Evolutionary conservation across 257 asterid genomes (phyloP).

Genomic region (Nicotiana obtusifolia): DNA sequence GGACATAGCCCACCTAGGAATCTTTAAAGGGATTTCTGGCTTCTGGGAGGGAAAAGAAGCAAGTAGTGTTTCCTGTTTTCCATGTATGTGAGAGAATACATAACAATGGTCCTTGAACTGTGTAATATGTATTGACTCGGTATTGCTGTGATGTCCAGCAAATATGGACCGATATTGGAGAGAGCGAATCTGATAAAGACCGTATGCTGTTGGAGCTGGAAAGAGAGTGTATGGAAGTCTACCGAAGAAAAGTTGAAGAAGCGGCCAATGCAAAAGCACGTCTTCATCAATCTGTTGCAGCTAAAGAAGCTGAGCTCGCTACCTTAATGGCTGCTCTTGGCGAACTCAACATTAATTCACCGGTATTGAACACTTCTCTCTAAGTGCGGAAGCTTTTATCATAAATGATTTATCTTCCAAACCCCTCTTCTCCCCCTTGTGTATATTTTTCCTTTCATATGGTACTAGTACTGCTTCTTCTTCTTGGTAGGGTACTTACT

Average conservation of each 20-base stretch:
- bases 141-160: slow-evolving; percentile 43
- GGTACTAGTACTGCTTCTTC: slow-evolving; percentile 1
- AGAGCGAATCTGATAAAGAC: slow-evolving; percentile 69
- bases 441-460: background rate
- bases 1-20: background rate
- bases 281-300: slow-evolving; percentile 77
- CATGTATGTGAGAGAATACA: background rate
- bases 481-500: background rate
- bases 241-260: slow-evolving; percentile 80
- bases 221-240: slow-evolving; percentile 77
- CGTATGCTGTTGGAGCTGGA: slow-evolving; percentile 82
- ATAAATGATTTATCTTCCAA: background rate
- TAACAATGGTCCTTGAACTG: background rate
- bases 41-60: background rate
- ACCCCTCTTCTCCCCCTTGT: background rate
- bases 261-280: slow-evolving; percentile 69
- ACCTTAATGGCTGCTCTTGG: slow-evolving; percentile 90
- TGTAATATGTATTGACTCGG: background rate
- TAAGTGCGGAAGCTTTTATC: background rate
- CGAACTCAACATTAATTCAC: slow-evolving; percentile 46
- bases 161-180: slow-evolving; percentile 92
- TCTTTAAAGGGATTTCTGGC: background rate
- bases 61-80: background rate
- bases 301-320: slow-evolving; percentile 90
- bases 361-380: slow-evolving; percentile 36